Percentiles rank a stretch among this genome's conserved stretches.
These are phyloP conservation scores for Meira nashicola DNA, from an alignment of 1,284 basidiomycete species.

Conservation along the genomic window DNA sequence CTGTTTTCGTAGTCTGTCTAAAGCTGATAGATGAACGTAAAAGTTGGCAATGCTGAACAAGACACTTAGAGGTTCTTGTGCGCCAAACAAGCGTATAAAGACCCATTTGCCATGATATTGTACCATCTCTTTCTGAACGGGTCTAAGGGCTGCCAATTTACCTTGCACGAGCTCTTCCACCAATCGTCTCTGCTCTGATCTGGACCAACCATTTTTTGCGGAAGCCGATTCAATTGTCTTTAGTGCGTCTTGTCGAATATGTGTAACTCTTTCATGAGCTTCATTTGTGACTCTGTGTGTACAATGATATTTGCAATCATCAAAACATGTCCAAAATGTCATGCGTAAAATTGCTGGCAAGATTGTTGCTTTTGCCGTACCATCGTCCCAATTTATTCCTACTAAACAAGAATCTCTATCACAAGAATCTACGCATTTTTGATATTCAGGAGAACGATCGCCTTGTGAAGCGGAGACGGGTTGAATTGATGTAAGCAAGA, in stretches of 20 bases:
- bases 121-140: conserved; percentile 48
- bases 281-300: conserved; percentile 74
- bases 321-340: conserved; percentile 68
- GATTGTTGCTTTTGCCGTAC: conserved; percentile 24
- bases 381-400: conserved; percentile 38
- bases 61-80: conserved; percentile 88
- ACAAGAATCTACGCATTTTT: conserved; percentile 41
- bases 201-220: conserved; percentile 11
- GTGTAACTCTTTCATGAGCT: conserved; percentile 54
- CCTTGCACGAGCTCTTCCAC: conserved; percentile 48
- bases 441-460: conserved; percentile 46
- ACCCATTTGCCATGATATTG: conserved; percentile 75
- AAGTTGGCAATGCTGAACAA: conserved; percentile 82
- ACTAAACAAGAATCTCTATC: conserved; percentile 35
- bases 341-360: conserved; percentile 60
- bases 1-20: conserved; percentile 23
- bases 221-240: conserved; percentile 19
- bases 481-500: neutral
- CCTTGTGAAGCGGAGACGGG: conserved; percentile 33
- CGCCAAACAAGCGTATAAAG: conserved; percentile 61
- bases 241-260: conserved; percentile 49
- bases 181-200: conserved; percentile 55
- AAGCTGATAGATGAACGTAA: conserved; percentile 54
- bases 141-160: conserved; percentile 25
- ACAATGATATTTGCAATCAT: conserved; percentile 84